Percentiles rank a stretch among this genome's conserved stretches.
Conservation (phyloP, 805 yeast genomes). For the Starmerella tilneyi region DNA sequence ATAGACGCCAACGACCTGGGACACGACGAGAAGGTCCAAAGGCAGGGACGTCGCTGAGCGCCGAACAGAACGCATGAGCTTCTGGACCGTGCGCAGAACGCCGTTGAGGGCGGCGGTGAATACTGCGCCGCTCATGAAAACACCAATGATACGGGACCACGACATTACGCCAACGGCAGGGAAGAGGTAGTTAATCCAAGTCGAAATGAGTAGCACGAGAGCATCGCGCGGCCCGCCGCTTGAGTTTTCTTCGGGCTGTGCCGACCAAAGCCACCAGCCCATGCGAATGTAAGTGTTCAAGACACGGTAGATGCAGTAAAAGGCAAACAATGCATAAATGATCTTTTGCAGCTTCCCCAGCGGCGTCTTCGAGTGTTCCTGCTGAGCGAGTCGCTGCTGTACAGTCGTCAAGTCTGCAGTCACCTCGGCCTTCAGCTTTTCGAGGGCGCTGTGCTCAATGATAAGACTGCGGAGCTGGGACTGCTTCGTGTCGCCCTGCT, state of each 20-base stretch:
- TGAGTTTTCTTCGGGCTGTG: constrained; percentile 9
- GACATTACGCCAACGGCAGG: constrained; percentile 27
- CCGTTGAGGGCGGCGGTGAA: constrained; percentile 32
- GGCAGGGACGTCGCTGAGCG: constrained; percentile 3
- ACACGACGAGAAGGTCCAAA: constrained; percentile 28
- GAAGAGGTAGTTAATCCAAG: constrained; percentile 12
- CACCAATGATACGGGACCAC: constrained; percentile 36
- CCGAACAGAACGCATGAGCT: constrained; percentile 18
- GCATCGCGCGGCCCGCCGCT: constrained; percentile 25
- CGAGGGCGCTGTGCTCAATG: constrained; percentile 32
- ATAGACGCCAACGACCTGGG: constrained; percentile 34
- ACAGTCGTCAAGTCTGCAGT: constrained; percentile 28
- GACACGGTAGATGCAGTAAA: constrained; percentile 36
- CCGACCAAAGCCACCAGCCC: constrained; percentile 24
- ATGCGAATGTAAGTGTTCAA: constrained; percentile 27
- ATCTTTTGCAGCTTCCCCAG: constrained; percentile 28
- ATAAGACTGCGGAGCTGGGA: constrained; percentile 14
- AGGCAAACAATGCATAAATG: constrained; percentile 30
- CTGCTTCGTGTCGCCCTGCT: constrained; percentile 10
- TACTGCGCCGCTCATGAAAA: constrained; percentile 33
- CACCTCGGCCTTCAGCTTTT: constrained; percentile 29
- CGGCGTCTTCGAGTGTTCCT: constrained; percentile 26
- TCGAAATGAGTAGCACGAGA: constrained; percentile 22
- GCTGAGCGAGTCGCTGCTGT: constrained; percentile 25
- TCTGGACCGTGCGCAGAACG: constrained; percentile 26